Conservation (phyloP, 1,284 basidiomycete species). For the Ceratobasidium sp. region DNA sequence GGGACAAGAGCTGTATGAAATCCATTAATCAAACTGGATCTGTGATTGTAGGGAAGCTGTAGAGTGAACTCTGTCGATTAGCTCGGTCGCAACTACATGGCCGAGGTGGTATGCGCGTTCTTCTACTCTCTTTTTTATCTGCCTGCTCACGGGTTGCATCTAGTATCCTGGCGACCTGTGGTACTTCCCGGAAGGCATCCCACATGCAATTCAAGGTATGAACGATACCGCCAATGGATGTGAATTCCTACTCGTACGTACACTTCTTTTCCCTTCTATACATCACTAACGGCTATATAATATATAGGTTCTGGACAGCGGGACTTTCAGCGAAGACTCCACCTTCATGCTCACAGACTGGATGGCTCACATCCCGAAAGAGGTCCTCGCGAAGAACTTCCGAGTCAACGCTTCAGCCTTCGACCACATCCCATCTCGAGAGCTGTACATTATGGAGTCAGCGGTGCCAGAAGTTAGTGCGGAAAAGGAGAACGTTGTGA, state of each 20-base stretch:
- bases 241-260: conserved; percentile 75
- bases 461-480: neutral
- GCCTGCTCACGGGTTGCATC: conserved; percentile 57
- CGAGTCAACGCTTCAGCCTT: conserved; percentile 15
- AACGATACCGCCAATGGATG: conserved; percentile 67
- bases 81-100: conserved; percentile 72
- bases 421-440: conserved; percentile 59
- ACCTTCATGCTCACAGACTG: conserved; percentile 71
- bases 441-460: conserved; percentile 50
- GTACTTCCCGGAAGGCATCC: conserved; percentile 78
- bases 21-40: neutral
- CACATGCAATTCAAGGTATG: conserved; percentile 76
- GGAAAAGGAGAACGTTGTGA: conserved; percentile 56
- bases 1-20: neutral
- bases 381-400: conserved; percentile 62
- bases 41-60: conserved; percentile 64
- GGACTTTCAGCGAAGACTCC: conserved; percentile 74
- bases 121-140: conserved; percentile 68
- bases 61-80: conserved; percentile 73
- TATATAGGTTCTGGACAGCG: conserved; percentile 72
- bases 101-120: conserved; percentile 63
- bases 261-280: neutral
- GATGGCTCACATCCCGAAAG: conserved; percentile 68
- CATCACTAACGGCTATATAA: conserved; percentile 27
- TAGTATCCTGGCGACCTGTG: conserved; percentile 53